Base-by-base conservation (phyloP, 2,329 filamentous ascomycete species). In the Alternaria gansuensis region DNA sequence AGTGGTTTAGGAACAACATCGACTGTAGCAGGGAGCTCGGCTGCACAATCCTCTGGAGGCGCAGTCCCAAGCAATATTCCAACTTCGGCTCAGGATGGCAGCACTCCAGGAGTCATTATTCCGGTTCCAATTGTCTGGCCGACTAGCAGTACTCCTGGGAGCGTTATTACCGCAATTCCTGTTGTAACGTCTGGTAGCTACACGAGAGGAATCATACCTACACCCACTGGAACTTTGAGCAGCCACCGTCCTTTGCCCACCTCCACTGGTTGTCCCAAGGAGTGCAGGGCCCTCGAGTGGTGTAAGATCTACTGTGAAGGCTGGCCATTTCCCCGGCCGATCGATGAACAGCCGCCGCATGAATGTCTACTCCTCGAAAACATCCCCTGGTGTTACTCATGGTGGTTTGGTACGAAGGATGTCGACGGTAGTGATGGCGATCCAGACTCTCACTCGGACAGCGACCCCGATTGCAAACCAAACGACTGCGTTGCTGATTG, bases 401-500 rank as follows among this genome's bases (percentile, higher is more conserved):
- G 63, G 63, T 61, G 57, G 55, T 57, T 54, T 53, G 36, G 41
- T 28, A 41, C 31, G 40, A 29, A 11, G 8, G 21, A 40, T 7
- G 33, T 33, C 8, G 28, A 37, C 11, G 23, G 44, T 24, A 31
- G 28, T 48, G 41, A 49, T 28, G 53, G 54, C 6, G 57, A 59
- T 48, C 54, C 57, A 17, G 59, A 58, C n/a, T 54, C 59, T 6
- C 50, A 58, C 8, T 36, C 50, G 4, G 56, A 59, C 6, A 51
- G 36, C 13, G 59, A 55, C 26, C 43, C 49, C 26, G 46, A 49
- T 2, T 68, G 65, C 24, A 51, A 54, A n/a, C 57, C 59, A 1
- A 63, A 63, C 5, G 43, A 65, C 39, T 69, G 66, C 34, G 14
- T 58, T 21, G 26, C 23, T 4, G 59, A 63, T 1, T 65, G 63